Conservation (phyloP, 257 asterid species). For the Solanum dulcamara region DNA sequence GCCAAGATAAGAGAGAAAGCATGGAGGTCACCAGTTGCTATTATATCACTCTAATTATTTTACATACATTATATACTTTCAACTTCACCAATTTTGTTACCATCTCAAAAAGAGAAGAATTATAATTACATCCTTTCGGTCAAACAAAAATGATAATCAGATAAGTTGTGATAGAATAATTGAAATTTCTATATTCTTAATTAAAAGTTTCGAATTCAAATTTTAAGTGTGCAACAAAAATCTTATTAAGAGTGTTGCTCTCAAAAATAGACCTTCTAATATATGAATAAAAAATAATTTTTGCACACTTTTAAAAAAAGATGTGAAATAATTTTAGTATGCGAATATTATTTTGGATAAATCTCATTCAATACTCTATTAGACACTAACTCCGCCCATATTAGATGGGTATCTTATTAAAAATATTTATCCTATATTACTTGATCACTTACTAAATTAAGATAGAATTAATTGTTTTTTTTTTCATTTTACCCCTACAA, state of each 20-base stretch:
- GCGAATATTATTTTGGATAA: neutral
- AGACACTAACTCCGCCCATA: too few species aligned
- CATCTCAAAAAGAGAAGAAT: neutral
- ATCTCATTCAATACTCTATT: neutral
- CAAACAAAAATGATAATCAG: neutral
- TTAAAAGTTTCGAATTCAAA: too few species aligned
- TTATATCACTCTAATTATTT: neutral
- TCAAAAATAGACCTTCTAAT: too few species aligned
- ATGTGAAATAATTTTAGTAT: neutral
- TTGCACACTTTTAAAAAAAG: neutral
- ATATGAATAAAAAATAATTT: too few species aligned
- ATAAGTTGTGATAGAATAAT: accelerated
- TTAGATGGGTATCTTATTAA: too few species aligned
- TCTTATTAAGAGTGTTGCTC: too few species aligned
- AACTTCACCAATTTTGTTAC: neutral
- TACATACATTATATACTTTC: neutral
- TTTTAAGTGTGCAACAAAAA: too few species aligned
- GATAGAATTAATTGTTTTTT: too few species aligned
- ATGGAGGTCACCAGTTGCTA: neutral
- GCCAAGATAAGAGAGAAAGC: neutral
- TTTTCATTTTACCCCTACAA: too few species aligned
- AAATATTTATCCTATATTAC: too few species aligned
- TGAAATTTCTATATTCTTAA: neutral
- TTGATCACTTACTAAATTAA: too few species aligned
- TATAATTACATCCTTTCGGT: neutral